Conservation (phyloP, 2,329 filamentous ascomycete genomes). For the Aspergillus thermomutatus region DNA sequence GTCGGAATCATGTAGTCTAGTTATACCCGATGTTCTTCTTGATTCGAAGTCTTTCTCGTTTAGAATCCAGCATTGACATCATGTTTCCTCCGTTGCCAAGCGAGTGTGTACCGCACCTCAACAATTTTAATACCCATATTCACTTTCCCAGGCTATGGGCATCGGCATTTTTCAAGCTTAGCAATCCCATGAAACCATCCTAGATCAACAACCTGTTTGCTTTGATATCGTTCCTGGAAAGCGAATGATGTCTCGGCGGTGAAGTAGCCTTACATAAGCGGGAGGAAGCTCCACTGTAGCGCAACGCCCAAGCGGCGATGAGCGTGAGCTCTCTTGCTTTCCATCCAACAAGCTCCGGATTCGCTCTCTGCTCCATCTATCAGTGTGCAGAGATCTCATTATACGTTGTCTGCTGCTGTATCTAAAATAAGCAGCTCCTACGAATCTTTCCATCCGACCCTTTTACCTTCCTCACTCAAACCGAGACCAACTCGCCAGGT, state of each 20-base stretch:
- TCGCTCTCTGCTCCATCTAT: constrained; percentile 17
- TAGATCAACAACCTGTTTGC: neutral
- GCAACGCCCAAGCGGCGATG: constrained; percentile 22
- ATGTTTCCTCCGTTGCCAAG: neutral
- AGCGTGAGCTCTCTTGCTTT: constrained; percentile 21
- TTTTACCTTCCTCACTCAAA: constrained; percentile 6
- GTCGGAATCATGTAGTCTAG: neutral
- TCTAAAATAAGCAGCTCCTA: constrained; percentile 7
- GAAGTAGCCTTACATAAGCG: constrained; percentile 20
- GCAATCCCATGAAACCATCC: neutral
- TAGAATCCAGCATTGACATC: neutral
- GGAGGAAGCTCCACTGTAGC: constrained; percentile 24
- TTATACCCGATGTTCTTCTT: neutral
- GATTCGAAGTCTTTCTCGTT: neutral
- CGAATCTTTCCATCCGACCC: neutral
- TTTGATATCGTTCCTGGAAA: neutral
- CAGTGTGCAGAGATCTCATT: constrained; percentile 10
- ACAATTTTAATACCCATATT: neutral
- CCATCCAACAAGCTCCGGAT: constrained; percentile 26
- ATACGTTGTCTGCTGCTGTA: constrained; percentile 8
- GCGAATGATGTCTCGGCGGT: constrained; percentile 11
- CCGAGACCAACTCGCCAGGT: constrained; percentile 27
- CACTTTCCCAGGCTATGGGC: neutral
- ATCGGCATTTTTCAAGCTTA: neutral
- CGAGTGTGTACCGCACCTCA: neutral